phyloP scores from a whole-genome alignment of 164 flowering plant species.

The Platanus orientalis region DNA sequence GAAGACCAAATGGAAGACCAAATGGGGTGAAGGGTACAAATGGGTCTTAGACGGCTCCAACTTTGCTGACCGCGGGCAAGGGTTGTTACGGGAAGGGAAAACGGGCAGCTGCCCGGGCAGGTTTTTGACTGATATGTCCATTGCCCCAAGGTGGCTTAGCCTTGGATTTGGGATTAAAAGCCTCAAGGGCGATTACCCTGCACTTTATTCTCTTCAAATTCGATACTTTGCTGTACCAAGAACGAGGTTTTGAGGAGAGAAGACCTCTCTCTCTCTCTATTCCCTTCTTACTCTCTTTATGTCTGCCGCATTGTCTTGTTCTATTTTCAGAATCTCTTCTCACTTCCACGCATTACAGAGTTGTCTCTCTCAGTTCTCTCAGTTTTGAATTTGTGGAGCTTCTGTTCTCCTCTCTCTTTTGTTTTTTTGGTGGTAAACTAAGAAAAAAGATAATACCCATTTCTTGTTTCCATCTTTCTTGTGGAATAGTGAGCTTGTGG shows the following conservation, averaged over 20 bases:
- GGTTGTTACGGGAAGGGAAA: neutral
- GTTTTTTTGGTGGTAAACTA: conserved; percentile 21
- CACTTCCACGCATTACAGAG: conserved; percentile 32
- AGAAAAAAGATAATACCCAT: conserved; percentile 10
- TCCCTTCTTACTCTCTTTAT: conserved; percentile 19
- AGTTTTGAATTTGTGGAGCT: conserved; percentile 14
- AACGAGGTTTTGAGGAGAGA: conserved; percentile 49
- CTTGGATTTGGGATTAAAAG: conserved; percentile 44
- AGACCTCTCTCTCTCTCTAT: conserved; percentile 12
- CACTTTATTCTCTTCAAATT: conserved; percentile 91
- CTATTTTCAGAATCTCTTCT: conserved; percentile 31
- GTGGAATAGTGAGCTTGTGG: neutral
- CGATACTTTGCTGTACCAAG: conserved; percentile 62
- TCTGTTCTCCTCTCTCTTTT: conserved; percentile 19
- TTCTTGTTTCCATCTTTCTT: neutral
- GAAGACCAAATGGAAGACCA: conserved; percentile 17
- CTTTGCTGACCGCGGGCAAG: conserved; percentile 38
- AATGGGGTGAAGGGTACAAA: conserved; percentile 16
- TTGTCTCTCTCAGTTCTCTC: conserved; percentile 16
- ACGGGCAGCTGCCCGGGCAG: conserved; percentile 16
- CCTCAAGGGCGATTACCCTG: conserved; percentile 22
- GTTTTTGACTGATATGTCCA: conserved; percentile 8
- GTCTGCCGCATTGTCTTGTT: conserved; percentile 46
- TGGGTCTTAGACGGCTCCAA: conserved; percentile 16
- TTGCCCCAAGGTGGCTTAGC: conserved; percentile 17